Conservation (phyloP, 73 alveolate genomes). For the Durusdinium trenchii region DNA sequence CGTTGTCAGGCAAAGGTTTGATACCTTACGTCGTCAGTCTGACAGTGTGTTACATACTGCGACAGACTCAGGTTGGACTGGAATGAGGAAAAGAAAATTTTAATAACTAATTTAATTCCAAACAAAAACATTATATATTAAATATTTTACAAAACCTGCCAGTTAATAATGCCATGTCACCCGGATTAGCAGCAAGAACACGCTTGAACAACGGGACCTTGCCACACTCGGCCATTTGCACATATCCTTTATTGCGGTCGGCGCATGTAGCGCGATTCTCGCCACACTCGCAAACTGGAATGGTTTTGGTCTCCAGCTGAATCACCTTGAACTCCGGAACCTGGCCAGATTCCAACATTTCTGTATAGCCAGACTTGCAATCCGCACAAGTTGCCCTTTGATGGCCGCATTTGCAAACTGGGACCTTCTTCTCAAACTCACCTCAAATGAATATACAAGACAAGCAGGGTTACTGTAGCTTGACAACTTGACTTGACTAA, state of each 20-base stretch:
- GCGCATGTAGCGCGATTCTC: background rate
- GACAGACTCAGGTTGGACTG: too few relatives aligned
- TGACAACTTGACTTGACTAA: background rate
- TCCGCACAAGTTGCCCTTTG: background rate
- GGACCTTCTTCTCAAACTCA: background rate
- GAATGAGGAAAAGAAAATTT: too few relatives aligned
- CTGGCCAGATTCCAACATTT: background rate
- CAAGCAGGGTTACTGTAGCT: too few relatives aligned
- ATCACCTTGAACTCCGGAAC: background rate
- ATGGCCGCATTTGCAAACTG: background rate
- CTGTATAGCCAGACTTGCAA: background rate
- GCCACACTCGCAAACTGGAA: slow-evolving; percentile 10
- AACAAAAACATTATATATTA: too few relatives aligned
- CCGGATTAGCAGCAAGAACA: background rate
- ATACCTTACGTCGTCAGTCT: too few relatives aligned
- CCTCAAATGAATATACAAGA: background rate
- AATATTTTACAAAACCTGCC: too few relatives aligned
- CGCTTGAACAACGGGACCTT: background rate
- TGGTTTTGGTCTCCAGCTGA: background rate
- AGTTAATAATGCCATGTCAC: too few relatives aligned
- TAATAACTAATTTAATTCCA: too few relatives aligned
- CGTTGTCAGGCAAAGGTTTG: too few relatives aligned
- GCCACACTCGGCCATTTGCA: background rate
- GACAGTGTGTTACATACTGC: too few relatives aligned
- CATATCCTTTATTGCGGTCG: background rate